phyloP scores from a whole-genome alignment of 345 rosid species.

The Dipteronia sinensis region DNA sequence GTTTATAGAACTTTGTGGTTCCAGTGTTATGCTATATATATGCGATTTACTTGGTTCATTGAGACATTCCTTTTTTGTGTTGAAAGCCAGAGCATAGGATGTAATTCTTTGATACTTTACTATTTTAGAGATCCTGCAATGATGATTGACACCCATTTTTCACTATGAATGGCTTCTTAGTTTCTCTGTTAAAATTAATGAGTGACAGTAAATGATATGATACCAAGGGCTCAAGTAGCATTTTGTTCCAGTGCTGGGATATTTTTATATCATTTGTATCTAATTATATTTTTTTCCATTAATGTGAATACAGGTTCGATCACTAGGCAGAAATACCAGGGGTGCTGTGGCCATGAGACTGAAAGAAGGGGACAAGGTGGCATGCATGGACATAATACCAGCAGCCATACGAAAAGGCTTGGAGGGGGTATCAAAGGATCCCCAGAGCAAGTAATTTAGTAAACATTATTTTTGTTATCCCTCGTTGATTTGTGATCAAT shows the following conservation, averaged over 20 bases:
- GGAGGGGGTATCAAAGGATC: constrained; percentile 43
- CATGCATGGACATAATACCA: constrained; percentile 89
- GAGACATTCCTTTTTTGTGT: background rate
- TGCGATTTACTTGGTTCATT: background rate
- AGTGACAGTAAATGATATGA: background rate
- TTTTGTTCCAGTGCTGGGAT: background rate
- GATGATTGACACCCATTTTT: background rate
- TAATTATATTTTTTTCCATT: background rate
- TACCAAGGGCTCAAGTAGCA: background rate
- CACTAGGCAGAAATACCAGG: constrained; percentile 81
- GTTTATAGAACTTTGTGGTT: background rate
- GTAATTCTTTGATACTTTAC: background rate
- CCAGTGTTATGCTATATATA: background rate
- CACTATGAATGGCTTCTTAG: too few species aligned
- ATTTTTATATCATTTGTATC: background rate
- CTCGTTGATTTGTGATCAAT: background rate
- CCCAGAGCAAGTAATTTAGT: constrained; percentile 47
- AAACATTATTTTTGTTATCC: constrained; percentile 3
- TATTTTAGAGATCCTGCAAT: background rate
- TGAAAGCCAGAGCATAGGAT: background rate
- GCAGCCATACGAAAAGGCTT: constrained; percentile 55
- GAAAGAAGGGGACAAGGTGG: constrained; percentile 78
- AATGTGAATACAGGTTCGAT: constrained; percentile 62
- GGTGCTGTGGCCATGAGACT: constrained; percentile 91
- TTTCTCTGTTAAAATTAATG: too few species aligned